Percentiles rank a stretch among this genome's conserved stretches.
Evolutionary conservation across 345 rosid genomes (phyloP).

Genomic region (Salix brachista): DNA sequence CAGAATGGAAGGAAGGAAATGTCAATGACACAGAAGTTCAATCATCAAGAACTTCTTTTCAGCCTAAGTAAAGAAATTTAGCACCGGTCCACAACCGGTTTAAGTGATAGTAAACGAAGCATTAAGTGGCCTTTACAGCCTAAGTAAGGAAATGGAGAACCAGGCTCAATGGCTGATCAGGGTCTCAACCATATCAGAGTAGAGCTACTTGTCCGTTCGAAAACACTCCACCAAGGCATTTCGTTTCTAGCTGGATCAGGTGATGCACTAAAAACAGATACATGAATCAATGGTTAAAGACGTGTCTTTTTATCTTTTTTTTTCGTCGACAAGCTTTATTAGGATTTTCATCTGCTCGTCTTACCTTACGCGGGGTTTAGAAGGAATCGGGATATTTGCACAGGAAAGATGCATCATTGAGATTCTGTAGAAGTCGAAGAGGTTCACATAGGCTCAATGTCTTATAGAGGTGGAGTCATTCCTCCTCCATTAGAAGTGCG

Average conservation of each 20-base stretch:
- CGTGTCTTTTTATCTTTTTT: not conserved
- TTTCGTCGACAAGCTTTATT: not conserved
- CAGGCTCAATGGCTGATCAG: not conserved
- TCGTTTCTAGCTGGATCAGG: constrained; percentile 1
- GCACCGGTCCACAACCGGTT: not conserved
- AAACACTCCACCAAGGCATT: not conserved
- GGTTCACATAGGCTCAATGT: not conserved
- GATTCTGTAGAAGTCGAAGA: not conserved
- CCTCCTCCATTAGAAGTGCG: constrained; percentile 2
- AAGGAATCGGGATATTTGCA: not conserved
- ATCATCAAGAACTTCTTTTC: too few relatives aligned
- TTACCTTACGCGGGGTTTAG: not conserved
- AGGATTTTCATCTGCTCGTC: not conserved
- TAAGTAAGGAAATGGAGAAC: not conserved
- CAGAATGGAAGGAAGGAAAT: too few relatives aligned
- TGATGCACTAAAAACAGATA: not conserved
- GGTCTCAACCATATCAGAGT: not conserved
- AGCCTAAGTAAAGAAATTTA: too few relatives aligned
- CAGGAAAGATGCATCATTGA: not conserved
- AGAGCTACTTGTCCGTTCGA: not conserved
- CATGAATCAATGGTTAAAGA: not conserved
- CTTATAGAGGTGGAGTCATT: not conserved
- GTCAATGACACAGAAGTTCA: too few relatives aligned
- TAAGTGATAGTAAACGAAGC: not conserved
- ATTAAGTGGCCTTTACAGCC: not conserved